Evolutionary conservation across 164 flowering plant genomes (phyloP), one percentile per base, ranked within the genome.

Genomic region (Macadamia tetraphylla): DNA sequence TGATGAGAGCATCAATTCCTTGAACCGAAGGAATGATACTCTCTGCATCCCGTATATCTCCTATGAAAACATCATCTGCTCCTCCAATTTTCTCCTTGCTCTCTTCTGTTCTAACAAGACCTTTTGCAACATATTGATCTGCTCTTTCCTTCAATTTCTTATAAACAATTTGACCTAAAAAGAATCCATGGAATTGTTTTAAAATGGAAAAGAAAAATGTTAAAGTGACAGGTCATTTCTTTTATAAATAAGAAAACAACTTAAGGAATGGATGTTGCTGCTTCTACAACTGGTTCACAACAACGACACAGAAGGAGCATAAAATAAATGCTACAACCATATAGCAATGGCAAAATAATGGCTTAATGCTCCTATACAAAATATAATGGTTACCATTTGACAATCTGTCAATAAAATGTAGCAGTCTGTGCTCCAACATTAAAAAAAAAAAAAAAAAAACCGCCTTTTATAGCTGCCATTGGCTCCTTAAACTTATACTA

Each of bases 61-160:
- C 98, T 9, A 91, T 75, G 70, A 85, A 95, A 69, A 95, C 91
- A 80, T 92, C 98, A 77, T 84, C 91, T 29, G 82, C 85, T 59
- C 94, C 98, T 32, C 92, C 98, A 67, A 95, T 90, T 67, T 86
- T 88, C 76, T 78, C 87, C 77, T 88, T 95, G 85, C 98, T 91
- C 77, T 92, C 98, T 44, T 77, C 85, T 18, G 94, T 89, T 73
- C 98, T 83, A 10, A 89, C 98, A 77, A 95, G 79, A 63, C 98
- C 98, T 77, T 88, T 88, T 17, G 78, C 94, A 49, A 71, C 77
- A 79, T 70, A 95, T 63, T 89, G 84, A 43, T 81, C 89, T 5
- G 88, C 67, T 74, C 88, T 89, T 80, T 95, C 96, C 82, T 91
- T 92, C 71, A 95, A 69, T 72, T 90, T 89, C 81, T 76, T 80